Base-by-base conservation (phyloP, 1,284 basidiomycete genomes). In the Grifola frondosa region DNA sequence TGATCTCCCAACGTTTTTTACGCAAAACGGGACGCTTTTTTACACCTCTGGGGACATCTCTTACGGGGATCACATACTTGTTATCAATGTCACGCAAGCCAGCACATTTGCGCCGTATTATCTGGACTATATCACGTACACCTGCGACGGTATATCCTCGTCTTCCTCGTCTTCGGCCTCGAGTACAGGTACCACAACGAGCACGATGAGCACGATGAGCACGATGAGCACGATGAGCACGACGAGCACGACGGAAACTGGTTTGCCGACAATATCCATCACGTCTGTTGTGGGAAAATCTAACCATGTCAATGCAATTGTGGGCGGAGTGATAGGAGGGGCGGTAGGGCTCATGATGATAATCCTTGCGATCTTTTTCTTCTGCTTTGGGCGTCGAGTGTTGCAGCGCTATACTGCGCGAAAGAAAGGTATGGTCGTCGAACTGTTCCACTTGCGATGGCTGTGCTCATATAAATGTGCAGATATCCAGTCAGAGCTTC, bases 401-500 rank as follows among this genome's bases (percentile, higher is more conserved):
- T 17, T 25, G 38, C 41, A 23, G 22, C 40, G n/a, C 30, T 25
- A 13, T 17, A 16, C n/a, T 40, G 43, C 21, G 46, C 43, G 20
- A 20, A 23, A 21, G 46, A 44, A 44, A 43, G 22, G 37, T 23
- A 1, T 20, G 24, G 21, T 30, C 12, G 9, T 31, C 30, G n/a
- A 20, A 30, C 15, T 12, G 13, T 8, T 13, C 30, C 32, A 26
- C 6, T 20, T 8, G n/a, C 17, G 30, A 10, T 9, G 20, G 16
- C 17, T 20, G n/a, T n/a, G 16, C 22, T 28, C 23, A 43, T 17
- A 5, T 6, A 23, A 25, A 4, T n/a, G 16, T 25, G 5, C 20
- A 9, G 29, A 48, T 46, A 48, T 35, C 43, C 46, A 12, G 46
- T 46, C 30, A n/a, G 46, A 48, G 30, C 40, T 36, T 25, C 46